Evolutionary conservation across 176 grass and related monocot species (phyloP).

Genomic region (Cenchrus americanus): DNA sequence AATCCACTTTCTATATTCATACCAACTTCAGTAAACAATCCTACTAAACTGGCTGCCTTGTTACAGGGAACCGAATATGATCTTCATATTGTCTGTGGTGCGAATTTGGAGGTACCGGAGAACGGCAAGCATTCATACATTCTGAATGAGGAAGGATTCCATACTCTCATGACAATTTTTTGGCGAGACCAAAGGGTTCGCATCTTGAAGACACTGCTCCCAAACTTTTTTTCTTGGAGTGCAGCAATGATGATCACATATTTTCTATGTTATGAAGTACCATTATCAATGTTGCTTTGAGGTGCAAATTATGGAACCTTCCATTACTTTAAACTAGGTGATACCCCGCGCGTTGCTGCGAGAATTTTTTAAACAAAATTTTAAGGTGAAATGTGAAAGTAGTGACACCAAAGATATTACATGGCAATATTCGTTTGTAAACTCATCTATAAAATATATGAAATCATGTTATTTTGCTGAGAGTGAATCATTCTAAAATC

Average conservation of each 20-base stretch:
- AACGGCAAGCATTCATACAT: neutral
- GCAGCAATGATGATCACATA: slow-evolving; percentile 6
- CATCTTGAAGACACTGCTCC: neutral
- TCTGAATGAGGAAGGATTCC: neutral
- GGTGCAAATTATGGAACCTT: neutral
- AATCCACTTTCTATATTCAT: neutral
- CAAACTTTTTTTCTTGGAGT: slow-evolving; percentile 26
- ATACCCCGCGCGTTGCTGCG: no score
- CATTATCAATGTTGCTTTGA: neutral
- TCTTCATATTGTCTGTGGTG: slow-evolving; percentile 30
- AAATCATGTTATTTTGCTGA: no score
- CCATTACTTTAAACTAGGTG: no score
- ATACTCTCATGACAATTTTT: slow-evolving; percentile 14
- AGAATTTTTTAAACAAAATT: no score
- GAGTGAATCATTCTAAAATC: no score
- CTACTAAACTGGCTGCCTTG: no score
- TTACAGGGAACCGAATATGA: slow-evolving; percentile 16
- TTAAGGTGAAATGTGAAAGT: no score
- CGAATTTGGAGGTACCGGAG: slow-evolving; percentile 8
- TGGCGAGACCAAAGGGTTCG: slow-evolving; percentile 21
- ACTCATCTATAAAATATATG: no score
- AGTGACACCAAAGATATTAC: no score
- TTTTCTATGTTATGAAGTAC: neutral
- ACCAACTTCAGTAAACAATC: no score
- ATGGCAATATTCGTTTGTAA: no score